Evolutionary conservation across 768 basidiomycete genomes (phyloP), one percentile per base, ranked within the genome.

Genomic region (Amanita thiersii): DNA sequence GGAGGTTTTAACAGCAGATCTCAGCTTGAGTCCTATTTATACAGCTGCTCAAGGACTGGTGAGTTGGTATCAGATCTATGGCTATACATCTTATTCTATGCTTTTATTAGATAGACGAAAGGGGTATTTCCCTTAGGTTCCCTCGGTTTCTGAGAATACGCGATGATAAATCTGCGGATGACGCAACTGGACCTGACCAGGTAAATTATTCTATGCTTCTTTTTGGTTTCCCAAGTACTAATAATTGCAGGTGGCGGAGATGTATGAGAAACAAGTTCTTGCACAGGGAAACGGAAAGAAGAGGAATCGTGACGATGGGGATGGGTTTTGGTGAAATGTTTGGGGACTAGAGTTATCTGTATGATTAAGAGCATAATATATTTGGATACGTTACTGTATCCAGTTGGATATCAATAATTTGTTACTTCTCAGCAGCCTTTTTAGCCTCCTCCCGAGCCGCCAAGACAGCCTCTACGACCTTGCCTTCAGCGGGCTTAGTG

Each of bases 1-100:
- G 94, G 96, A 99, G 64, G 93, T 99, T 35, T 73, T 98, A 54
- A 88, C 94, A 2, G 96, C 96, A 5, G 96, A 99, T 65, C 61
- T 99, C 53, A 96, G 91, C 60, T 64, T 98, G 64, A 97, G 93
- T 63, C 96, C 96, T 5, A 73, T 97, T 39, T 97, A 97, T 55
- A 86, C 86, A n/a, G 93, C 92, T 3, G 92, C 85, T 14, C 86
- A 90, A 56, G 92, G 92, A 52, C 54, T 87, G 66, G 91, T 91
- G 53, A 47, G 82, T 68, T 26, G 20, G 30, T 41, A 17, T 21
- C 5, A 8, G 12, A 30, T 15, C 30, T 2, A 35, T 19, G 21
- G 20, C 29, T 4, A 26, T 24, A 40, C 9, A 10, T 9, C 24
- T 14, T 36, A 5, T 12, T 21, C 37, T n/a, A 11, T 29, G 38